A percentile compares a stretch with the other conserved stretches of the same genome.
These are phyloP conservation scores for Colletotrichum filicis DNA, from an alignment of 2,329 filamentous ascomycete species.

Conservation along the genomic window DNA sequence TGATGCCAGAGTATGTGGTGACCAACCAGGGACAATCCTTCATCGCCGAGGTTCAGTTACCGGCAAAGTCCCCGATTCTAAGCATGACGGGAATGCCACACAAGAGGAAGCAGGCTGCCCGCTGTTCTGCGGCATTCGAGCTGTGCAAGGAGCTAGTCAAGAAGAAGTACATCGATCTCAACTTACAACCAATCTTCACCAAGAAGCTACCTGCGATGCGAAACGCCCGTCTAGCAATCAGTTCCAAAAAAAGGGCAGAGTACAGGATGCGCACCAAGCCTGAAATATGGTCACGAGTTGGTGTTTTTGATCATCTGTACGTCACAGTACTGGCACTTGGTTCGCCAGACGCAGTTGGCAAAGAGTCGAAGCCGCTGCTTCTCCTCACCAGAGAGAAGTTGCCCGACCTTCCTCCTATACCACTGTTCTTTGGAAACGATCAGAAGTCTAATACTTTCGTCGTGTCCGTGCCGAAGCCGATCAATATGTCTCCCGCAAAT, in stretches of 20 bases:
- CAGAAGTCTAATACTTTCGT: conserved; percentile 68
- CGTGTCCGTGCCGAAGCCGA: conserved; percentile 50
- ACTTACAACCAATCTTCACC: conserved; percentile 78
- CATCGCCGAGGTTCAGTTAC: conserved; percentile 82
- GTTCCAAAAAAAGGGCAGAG: conserved; percentile 76
- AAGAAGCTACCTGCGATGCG: conserved; percentile 82
- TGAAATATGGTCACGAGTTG: conserved; percentile 70
- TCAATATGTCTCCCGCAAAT: conserved; percentile 55
- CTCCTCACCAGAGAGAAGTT: conserved; percentile 76
- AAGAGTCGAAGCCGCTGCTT: conserved; percentile 71
- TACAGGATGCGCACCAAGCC: conserved; percentile 88
- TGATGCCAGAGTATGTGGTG: conserved; percentile 70
- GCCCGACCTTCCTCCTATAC: conserved; percentile 73
- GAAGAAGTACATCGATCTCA: conserved; percentile 74
- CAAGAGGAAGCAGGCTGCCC: conserved; percentile 79
- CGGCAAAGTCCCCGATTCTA: conserved; percentile 77
- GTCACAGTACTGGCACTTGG: conserved; percentile 70
- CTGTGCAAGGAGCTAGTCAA: conserved; percentile 77
- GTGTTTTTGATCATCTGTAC: conserved; percentile 64
- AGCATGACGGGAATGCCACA: conserved; percentile 72
- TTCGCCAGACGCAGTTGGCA: conserved; percentile 65
- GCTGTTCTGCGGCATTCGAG: conserved; percentile 89
- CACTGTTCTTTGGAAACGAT: conserved; percentile 77
- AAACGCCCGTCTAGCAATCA: conserved; percentile 88
- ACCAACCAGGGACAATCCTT: conserved; percentile 68